phyloP scores from a whole-genome alignment of 441 rosid genomes.

The Gossypium lobatum region DNA sequence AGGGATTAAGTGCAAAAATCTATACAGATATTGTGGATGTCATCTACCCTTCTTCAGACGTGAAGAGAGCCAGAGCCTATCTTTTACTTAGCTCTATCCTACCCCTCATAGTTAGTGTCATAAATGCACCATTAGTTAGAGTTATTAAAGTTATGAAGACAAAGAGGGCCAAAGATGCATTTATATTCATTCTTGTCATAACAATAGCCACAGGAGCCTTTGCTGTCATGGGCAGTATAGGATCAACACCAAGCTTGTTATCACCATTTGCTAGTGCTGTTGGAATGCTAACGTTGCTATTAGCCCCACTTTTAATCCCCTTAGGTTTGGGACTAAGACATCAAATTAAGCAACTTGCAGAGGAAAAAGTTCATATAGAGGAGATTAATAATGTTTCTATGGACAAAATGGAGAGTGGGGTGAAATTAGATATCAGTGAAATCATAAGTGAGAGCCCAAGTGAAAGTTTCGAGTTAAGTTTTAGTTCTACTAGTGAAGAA shows the following conservation, averaged over 20 bases:
- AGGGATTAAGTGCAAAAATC: conserved; percentile 70
- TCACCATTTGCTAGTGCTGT: conserved; percentile 32
- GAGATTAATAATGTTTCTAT: conserved; percentile 2
- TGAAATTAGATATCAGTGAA: conserved; percentile 9
- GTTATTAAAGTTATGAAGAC: conserved; percentile 6
- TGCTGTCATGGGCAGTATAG: conserved; percentile 55
- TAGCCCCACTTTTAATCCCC: conserved; percentile 50
- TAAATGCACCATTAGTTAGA: conserved; percentile 35
- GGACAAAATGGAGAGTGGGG: conserved; percentile 17
- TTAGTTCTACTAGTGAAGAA: not conserved
- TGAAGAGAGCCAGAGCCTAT: conserved; percentile 42
- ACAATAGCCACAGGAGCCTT: conserved; percentile 62
- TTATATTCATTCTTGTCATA: conserved; percentile 38
- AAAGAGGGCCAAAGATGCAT: conserved; percentile 24
- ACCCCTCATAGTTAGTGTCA: conserved; percentile 39
- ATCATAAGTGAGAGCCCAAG: not conserved
- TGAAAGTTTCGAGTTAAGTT: not conserved
- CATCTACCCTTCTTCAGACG: conserved; percentile 24
- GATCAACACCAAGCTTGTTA: conserved; percentile 13
- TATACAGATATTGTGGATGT: conserved; percentile 55
- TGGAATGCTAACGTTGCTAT: conserved; percentile 40
- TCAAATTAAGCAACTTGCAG: conserved; percentile 23
- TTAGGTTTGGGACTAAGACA: conserved; percentile 14
- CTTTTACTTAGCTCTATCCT: conserved; percentile 57
- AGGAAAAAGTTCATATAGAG: conserved; percentile 28